Evolutionary conservation across 2,329 filamentous ascomycete genomes (phyloP), one percentile per base, ranked within the genome.

Genomic region (Ceratocystiopsis sp.): DNA sequence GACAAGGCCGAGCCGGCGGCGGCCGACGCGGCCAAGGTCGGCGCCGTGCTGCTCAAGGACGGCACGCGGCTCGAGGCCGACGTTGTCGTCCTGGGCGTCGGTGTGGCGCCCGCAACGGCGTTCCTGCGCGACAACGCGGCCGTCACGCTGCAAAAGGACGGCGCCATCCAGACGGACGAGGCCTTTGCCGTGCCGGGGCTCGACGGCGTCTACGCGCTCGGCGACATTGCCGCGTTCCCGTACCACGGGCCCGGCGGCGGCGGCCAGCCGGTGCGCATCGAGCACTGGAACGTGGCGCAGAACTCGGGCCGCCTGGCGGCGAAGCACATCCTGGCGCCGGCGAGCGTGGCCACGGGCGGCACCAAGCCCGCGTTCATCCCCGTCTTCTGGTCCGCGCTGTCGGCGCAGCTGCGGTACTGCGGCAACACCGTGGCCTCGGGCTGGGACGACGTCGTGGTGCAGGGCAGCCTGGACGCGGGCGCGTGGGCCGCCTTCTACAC

Each of bases 201-300:
- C 4, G 71, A 81, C 53, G 81, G 89, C 50, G 86, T 95, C 42
- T 98, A 84, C 56, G 91, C 91, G 14, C 76, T 98, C 48, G 89
- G 89, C 42, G 91, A 98, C 58, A 96, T 98, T 48, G 87, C 91
- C 13, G 87, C 83, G 0, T 95, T 85, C 60, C 91, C 91, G 0
- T 98, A 98, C 65, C 73, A 84, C 58, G 91, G 91, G 1, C 91
- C 91, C 0, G 86, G 84, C 19, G 80, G 84, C 21, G 71, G 80
- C 15, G 84, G 83, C 48, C 69, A 69, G 38, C 69, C 71, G 16
- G 75, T 81, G 1, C 80, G 91, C 49, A 95, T 96, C 56, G 91
- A 98, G 67, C 91, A 98, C 59, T 98, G 91, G 91, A 89, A 95
- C 61, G 91, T 98, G 3, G 91, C 91, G 5, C 91, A 96, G 57